Evolutionary conservation across 1,139 yeast genomes (phyloP), one percentile per base, ranked within the genome.

Genomic region (Kodamaea derodonti): DNA sequence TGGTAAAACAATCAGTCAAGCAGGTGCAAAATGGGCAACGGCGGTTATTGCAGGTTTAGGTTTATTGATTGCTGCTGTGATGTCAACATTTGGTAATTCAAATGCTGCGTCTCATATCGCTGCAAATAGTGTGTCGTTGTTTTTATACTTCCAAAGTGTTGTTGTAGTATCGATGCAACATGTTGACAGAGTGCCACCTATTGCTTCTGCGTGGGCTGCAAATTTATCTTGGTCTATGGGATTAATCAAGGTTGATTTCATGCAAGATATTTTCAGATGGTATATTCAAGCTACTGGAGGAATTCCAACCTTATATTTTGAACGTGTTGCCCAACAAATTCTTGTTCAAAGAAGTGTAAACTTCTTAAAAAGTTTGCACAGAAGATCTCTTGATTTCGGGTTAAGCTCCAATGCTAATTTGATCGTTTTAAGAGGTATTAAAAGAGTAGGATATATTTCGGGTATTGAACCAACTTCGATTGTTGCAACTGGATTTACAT

Each of bases 151-250:
- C 67, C 94, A 84, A 58, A 72, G 84, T 39, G 88, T 83, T 12
- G 88, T 81, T 27, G 75, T 83, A 27, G 78, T 83, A 14, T 64
- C 80, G 10, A 81, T 84, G 90, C 75, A 78, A 51, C 76, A 77
- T 44, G 92, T 82, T 34, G 84, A 79, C 47, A 63, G 78, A 44
- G 75, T 81, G 4, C 92, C 94, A 8, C 92, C 92, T 11, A 82
- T 84, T 49, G 92, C 87, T 2, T 72, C 81, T 23, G 75, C 90
- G 4, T 84, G 94, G 94, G 69, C 86, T 4, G 88, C 81, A 53
- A 84, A 84, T 51, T 69, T 84, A 54, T 85, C 85, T 18, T 84
- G 94, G 94, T 81, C 90, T 2, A 83, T 84, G 90, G 94, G 94
- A 1, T 65, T 84, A 41, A 83, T 84, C 46, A 65, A 78, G 48